These are phyloP conservation scores for Oryza australiensis DNA, from an alignment of 176 grass and related monocot species.

Conservation along the genomic window DNA sequence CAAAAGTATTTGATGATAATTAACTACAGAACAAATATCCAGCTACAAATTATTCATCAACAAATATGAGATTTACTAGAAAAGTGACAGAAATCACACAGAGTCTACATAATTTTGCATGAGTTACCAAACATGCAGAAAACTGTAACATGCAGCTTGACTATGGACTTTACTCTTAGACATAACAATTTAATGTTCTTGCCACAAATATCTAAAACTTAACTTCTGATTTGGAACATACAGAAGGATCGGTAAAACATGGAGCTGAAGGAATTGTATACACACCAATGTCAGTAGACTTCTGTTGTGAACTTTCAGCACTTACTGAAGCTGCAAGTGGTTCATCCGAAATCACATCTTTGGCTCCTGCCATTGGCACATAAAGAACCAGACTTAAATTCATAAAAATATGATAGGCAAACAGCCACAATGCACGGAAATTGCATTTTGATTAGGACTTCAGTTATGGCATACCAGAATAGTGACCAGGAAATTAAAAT, in stretches of 20 bases:
- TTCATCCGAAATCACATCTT: constrained; percentile 21
- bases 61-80: not conserved
- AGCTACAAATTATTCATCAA: not conserved
- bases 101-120: not conserved
- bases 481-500: not conserved
- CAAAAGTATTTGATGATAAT: not conserved
- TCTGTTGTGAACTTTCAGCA: constrained; percentile 38
- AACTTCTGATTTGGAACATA: constrained; percentile 15
- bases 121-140: not conserved
- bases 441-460: not conserved
- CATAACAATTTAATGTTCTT: not conserved
- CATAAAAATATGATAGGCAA: not conserved
- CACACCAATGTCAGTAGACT: constrained; percentile 36
- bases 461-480: not conserved
- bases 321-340: constrained; percentile 15
- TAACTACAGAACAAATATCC: not conserved
- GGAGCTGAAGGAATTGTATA: not conserved
- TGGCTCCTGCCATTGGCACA: constrained; percentile 13
- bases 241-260: constrained; percentile 17
- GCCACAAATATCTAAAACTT: not conserved
- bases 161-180: not conserved
- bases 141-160: not conserved
- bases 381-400: constrained; percentile 10
- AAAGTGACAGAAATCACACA: not conserved
- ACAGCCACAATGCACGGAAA: not conserved